Evolutionary conservation across 148 eudicot genomes (phyloP), one percentile per base, ranked within the genome.

Genomic region (Rhododendron kiyosumense): DNA sequence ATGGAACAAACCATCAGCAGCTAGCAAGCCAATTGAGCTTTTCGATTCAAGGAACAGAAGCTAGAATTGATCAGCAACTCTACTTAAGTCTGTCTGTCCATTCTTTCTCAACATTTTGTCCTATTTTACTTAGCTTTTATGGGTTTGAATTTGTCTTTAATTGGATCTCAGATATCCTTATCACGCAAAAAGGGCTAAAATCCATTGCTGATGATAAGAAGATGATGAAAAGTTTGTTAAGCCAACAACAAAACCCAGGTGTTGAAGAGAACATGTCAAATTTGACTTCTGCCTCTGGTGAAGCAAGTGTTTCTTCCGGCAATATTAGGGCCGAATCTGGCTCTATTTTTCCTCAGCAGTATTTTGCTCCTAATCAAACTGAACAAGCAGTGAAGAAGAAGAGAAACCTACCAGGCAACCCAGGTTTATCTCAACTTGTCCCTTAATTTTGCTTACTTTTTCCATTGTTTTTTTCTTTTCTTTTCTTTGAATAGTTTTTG

Each of bases 401-500:
- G 88, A 92, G 99, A 93, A 96, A 88, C 86, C 91, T 91, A 6
- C 99, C 99, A 45, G 99, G 99, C 48, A 93, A 95, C 92, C 99
- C 99, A 95, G 99, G 99, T 96, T 15, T 81, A 5, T 54, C 46
- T 13, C 11, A 34, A 46, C 11, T 59, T 54, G 5, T 54, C 54
- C 59, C 61, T 81, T 30, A 32, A 17, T 52, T 30, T 30, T 7
- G 9, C 9, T 71, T 14, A 28, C 18, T 30, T 71, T 71, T 3
- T 32, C 18, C 75, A 0, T 30, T 28, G 34, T 69, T 11, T 3
- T 67, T 30, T 32, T 3, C 26, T 30, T 32, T 30, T 12, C 17
- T 30, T 28, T 11, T 4, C 12, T 5, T 12, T 71, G 4, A 32
- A 5, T 14, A n/a, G 3, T 3, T 67, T 26, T 14, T 14, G 20